Evolutionary conservation across 2,329 filamentous ascomycete species (phyloP).

Genomic region (Monilinia laxa): DNA sequence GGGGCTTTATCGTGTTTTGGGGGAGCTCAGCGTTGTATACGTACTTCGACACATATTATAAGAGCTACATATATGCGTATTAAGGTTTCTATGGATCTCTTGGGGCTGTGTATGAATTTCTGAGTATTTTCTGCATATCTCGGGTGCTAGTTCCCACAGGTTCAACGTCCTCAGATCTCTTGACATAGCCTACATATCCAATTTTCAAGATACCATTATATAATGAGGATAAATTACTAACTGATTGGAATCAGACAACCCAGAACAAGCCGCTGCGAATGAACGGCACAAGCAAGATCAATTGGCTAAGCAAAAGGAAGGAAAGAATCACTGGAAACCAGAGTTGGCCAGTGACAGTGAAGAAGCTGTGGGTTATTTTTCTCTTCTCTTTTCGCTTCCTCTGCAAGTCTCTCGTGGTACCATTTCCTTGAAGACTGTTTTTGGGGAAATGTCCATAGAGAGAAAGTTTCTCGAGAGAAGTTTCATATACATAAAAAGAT

Average conservation of each 20-base stretch:
- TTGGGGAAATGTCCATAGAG: not conserved
- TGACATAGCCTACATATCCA: too few species aligned
- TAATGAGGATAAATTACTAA: not conserved
- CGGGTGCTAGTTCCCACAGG: too few species aligned
- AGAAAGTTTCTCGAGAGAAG: constrained; percentile 11
- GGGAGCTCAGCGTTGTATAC: too few species aligned
- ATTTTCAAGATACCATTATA: not conserved
- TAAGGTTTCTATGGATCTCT: too few species aligned
- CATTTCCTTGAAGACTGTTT: too few species aligned
- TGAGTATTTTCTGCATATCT: not conserved
- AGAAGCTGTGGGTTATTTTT: constrained; percentile 58
- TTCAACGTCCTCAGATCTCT: not conserved
- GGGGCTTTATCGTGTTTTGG: not conserved
- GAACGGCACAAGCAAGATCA: constrained; percentile 62
- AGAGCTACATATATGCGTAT: too few species aligned
- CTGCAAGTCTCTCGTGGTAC: too few species aligned
- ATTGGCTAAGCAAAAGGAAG: constrained; percentile 65
- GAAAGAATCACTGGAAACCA: constrained; percentile 72
- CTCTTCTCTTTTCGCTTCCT: not conserved
- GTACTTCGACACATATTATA: too few species aligned
- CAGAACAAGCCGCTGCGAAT: constrained; percentile 43
- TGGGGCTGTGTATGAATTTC: not conserved
- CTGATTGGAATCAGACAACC: constrained; percentile 27
- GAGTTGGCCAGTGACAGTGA: constrained; percentile 78
- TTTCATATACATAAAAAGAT: not conserved